Conservation (phyloP, 495 filamentous ascomycete species). For the Cenococcum geophilum region DNA sequence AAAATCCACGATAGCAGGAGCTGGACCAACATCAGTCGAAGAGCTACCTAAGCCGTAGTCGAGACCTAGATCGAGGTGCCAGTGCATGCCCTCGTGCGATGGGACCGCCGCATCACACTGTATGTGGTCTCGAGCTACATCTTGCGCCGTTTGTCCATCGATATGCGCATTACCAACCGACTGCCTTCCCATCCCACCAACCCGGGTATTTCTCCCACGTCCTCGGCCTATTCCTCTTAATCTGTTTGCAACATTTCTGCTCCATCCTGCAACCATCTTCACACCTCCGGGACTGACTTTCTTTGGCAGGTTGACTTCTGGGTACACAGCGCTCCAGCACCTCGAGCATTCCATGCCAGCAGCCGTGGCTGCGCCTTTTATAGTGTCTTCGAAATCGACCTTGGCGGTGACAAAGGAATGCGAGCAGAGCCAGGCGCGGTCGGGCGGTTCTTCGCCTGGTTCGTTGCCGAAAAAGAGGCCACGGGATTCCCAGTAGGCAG, state of each 20-base stretch:
- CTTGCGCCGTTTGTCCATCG: no score
- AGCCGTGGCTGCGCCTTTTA: neutral
- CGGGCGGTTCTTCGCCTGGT: constrained; percentile 3
- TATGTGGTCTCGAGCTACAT: no score
- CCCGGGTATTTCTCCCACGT: neutral
- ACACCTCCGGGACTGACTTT: constrained; percentile 1
- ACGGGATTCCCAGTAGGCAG: neutral
- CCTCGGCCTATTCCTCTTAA: neutral
- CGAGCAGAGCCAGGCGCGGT: neutral
- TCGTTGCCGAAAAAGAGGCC: neutral
- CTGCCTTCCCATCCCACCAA: neutral
- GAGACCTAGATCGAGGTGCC: neutral
- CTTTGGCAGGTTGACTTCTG: constrained; percentile 1
- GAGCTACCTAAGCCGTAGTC: neutral
- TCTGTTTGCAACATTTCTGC: neutral
- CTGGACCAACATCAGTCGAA: neutral
- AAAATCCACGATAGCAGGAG: neutral
- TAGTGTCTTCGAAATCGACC: neutral
- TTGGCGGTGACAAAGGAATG: neutral
- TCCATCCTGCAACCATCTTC: neutral
- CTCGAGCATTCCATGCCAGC: neutral
- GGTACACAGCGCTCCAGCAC: neutral
- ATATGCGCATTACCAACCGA: neutral
- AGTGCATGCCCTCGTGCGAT: neutral
- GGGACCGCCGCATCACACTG: no score